Evolutionary conservation across 306 rosid genomes (phyloP), one percentile per base, ranked within the genome.

Genomic region (Prinsepia uniflora): DNA sequence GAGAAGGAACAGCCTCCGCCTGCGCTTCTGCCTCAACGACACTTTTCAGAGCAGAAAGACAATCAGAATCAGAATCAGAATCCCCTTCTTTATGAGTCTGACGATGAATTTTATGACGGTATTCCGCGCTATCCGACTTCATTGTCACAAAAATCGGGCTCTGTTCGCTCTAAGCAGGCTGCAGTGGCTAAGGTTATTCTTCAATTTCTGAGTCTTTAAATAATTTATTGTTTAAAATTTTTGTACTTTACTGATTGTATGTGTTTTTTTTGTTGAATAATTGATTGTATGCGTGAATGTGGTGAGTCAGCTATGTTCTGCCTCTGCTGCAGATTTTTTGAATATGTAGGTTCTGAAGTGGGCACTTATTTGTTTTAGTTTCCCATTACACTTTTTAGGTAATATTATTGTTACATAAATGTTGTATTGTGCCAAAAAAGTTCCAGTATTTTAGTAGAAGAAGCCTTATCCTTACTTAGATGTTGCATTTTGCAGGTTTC

Each of bases 21-120:
- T 9, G 39, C 13, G 61, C 17, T 39, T 56, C 61, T 40, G 36
- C 61, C 7, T 24, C 55, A 13, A 22, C 40, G 12, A 5, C 58
- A 53, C 30, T 56, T 56, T 5, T 56, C 61, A 22, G 61, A 56
- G 15, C 10, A 56, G 17, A 22, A 56, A 11, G 78, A 34, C 49
- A 15, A 34, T 46, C 56, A 43, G 58, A 59, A 15, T 46, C 56
- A 43, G 58, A 59, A 15, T 39, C 12, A 56, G 40, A 56, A 45
- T 61, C 56, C 49, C 52, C 59, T 70, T 30, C 6, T 69, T 54
- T 68, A 71, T 4, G 65, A 47, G 10, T 20, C 53, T 30, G 22
- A 45, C 12, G 88, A 81, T n/a, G 92, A 83, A 30, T 85, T 88
- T 75, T 88, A 91, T 54, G 97, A 91, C 53, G 97, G 97, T 55